Evolutionary conservation across 306 rosid genomes (phyloP).

Genomic region (Prunus salicina): DNA sequence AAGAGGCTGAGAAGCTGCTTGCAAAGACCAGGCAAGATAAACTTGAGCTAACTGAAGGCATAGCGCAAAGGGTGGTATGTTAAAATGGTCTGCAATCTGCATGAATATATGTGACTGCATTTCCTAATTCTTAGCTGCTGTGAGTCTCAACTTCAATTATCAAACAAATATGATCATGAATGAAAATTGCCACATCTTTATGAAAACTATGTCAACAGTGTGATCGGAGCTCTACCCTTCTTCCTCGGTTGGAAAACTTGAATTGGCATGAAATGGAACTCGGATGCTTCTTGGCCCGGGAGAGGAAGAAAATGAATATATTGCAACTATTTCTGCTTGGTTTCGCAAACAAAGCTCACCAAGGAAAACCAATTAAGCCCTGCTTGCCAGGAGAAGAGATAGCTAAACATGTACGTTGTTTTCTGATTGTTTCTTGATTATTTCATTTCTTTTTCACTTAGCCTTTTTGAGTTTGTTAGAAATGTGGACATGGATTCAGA

Average conservation of each 20-base stretch:
- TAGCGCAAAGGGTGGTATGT: background rate
- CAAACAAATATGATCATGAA: background rate
- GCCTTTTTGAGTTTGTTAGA: background rate
- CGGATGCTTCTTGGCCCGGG: background rate
- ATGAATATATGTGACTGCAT: background rate
- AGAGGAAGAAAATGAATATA: background rate
- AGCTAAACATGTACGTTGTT: conserved; percentile 6
- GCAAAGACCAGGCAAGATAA: background rate
- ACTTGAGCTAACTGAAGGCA: background rate
- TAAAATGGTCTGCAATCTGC: background rate
- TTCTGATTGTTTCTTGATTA: no score
- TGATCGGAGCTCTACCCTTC: background rate
- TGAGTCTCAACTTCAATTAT: background rate
- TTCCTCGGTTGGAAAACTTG: background rate
- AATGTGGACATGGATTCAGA: conserved; percentile 17
- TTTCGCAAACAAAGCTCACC: conserved; percentile 21
- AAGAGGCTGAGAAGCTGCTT: conserved; percentile 11
- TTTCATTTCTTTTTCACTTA: background rate
- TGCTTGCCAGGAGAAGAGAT: conserved; percentile 19
- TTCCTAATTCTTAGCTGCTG: background rate
- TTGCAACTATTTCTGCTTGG: conserved; percentile 12
- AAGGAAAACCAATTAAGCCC: conserved; percentile 4
- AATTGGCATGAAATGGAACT: background rate
- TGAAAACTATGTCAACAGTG: background rate
- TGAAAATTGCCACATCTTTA: background rate